These are phyloP conservation scores for Arbutus unedo DNA, from an alignment of 148 eudicot genomes.

Conservation along the genomic window DNA sequence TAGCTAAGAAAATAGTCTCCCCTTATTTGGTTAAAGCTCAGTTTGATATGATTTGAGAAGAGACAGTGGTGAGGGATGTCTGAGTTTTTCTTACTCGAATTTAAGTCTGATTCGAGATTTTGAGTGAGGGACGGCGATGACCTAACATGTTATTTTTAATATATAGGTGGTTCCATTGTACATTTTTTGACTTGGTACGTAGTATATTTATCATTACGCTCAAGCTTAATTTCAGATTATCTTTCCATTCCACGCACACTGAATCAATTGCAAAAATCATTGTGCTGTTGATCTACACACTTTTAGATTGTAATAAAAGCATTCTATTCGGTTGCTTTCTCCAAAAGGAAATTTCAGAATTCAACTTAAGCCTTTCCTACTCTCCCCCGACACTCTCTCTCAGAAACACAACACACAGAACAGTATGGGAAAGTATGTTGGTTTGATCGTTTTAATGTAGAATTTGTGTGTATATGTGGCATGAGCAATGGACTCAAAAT, in stretches of 20 bases:
- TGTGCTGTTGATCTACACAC: background rate
- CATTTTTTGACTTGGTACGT: background rate
- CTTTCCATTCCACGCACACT: background rate
- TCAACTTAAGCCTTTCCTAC: background rate
- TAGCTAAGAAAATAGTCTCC: background rate
- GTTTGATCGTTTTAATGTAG: background rate
- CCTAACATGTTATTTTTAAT: too few species aligned
- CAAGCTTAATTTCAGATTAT: background rate
- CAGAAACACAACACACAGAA: background rate
- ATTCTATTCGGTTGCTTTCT: background rate
- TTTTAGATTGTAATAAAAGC: conserved; percentile 7
- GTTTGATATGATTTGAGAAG: background rate
- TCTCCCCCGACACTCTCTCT: background rate
- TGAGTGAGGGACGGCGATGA: too few species aligned
- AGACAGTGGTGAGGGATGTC: background rate
- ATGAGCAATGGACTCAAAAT: background rate
- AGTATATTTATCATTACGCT: background rate
- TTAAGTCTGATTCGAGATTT: background rate
- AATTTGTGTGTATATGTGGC: background rate
- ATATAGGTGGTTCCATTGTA: too few species aligned
- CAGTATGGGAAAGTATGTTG: background rate
- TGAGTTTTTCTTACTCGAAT: background rate
- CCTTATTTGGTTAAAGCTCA: background rate
- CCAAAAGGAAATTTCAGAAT: background rate
- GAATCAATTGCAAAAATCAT: background rate